These are phyloP conservation scores for Rhodotorula sp. DNA, from an alignment of 1,284 basidiomycete genomes.

Conservation along the genomic window DNA sequence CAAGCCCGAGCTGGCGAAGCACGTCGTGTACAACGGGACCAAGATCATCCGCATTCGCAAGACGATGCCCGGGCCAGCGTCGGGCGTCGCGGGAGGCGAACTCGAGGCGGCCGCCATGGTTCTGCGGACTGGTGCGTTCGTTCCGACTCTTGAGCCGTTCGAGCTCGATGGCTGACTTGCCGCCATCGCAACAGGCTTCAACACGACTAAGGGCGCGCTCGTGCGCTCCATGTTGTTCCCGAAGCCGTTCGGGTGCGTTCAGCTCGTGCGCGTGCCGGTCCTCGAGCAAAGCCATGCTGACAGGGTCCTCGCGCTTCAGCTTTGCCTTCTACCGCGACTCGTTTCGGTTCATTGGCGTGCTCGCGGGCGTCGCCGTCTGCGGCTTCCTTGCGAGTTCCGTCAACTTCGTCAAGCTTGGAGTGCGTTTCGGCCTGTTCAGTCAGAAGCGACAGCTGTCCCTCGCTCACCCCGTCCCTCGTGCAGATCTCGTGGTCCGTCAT, in stretches of 20 bases:
- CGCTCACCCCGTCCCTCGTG: not conserved
- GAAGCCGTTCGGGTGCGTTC: constrained; percentile 85
- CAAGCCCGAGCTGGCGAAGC: constrained; percentile 70
- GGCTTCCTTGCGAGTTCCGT: constrained; percentile 63
- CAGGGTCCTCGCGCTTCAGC: not conserved
- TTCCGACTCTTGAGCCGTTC: constrained; percentile 1
- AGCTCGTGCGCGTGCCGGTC: not conserved
- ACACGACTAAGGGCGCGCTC: constrained; percentile 95
- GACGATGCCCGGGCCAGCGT: constrained; percentile 48
- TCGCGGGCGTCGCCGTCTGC: constrained; percentile 66
- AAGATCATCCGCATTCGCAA: constrained; percentile 88
- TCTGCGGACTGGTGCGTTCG: constrained; percentile 72
- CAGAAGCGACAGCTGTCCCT: constrained; percentile 38
- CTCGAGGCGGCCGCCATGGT: constrained; percentile 76
- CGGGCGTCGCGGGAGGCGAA: constrained; percentile 7
- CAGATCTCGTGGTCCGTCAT: constrained; percentile 89
- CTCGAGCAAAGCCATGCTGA: not conserved
- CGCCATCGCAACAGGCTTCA: constrained; percentile 67
- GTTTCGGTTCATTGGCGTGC: constrained; percentile 82
- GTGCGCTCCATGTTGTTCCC: constrained; percentile 98
- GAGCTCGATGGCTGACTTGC: not conserved
- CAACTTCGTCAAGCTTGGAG: constrained; percentile 88
- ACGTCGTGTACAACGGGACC: constrained; percentile 90
- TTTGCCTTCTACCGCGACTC: constrained; percentile 71
- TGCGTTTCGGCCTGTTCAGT: constrained; percentile 47